phyloP scores from a whole-genome alignment of 208 protist genomes.

The Angomonas deanei region DNA sequence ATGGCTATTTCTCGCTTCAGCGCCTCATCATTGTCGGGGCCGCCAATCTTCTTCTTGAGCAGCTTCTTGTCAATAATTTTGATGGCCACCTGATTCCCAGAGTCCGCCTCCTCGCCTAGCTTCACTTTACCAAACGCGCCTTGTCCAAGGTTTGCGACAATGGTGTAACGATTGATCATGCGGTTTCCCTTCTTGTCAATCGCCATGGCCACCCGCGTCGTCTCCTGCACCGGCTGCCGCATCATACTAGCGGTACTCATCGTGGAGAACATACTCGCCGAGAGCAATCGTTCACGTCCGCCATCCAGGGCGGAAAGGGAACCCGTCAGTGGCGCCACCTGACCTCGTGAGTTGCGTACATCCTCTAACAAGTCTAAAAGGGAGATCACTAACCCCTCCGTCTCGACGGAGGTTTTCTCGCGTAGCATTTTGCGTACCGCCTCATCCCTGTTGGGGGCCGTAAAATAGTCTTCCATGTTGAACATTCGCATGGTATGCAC shows the following conservation, averaged over 20 bases:
- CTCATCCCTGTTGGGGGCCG: constrained; percentile 5
- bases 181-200: constrained; percentile 54
- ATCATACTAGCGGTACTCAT: constrained; percentile 46
- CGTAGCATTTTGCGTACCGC: constrained; percentile 14
- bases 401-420: constrained; percentile 19
- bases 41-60: constrained; percentile 50
- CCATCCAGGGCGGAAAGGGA: constrained; percentile 5
- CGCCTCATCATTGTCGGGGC: constrained; percentile 19
- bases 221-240: constrained; percentile 56
- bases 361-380: constrained; percentile 49
- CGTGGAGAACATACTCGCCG: constrained; percentile 27
- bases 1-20: constrained; percentile 82
- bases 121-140: constrained; percentile 70
- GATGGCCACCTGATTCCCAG: constrained; percentile 54
- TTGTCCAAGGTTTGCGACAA: constrained; percentile 49
- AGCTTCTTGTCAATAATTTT: constrained; percentile 77
- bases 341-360: constrained; percentile 15
- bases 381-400: constrained; percentile 24
- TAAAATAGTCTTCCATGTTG: constrained; percentile 36
- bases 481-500: constrained; percentile 43
- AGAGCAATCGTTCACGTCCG: neutral
- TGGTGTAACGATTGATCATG: constrained; percentile 70
- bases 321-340: constrained; percentile 9
- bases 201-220: constrained; percentile 30
- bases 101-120: constrained; percentile 44